phyloP scores from a whole-genome alignment of 176 grass and related monocot species.

The Olyra latifolia region DNA sequence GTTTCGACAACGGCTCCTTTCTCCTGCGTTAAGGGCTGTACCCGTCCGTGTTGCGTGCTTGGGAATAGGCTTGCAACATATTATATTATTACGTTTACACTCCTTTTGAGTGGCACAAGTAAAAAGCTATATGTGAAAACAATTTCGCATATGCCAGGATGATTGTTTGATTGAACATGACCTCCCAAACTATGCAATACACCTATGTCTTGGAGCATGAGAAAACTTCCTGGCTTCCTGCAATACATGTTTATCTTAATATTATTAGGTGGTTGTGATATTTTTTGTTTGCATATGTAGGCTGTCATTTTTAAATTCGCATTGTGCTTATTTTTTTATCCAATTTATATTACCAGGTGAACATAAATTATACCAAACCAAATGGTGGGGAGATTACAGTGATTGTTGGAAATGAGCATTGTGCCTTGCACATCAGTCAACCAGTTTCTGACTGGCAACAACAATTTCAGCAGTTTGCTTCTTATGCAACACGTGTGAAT shows the following conservation, averaged over 20 bases:
- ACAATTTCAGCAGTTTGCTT: constrained; percentile 50
- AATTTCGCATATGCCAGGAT: neutral
- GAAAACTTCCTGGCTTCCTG: neutral
- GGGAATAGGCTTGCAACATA: too few species aligned
- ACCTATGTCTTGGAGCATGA: neutral
- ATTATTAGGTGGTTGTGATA: neutral
- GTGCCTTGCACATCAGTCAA: constrained; percentile 36
- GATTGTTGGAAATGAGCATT: constrained; percentile 38
- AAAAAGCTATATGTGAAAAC: neutral
- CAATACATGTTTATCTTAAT: neutral
- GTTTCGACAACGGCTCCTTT: too few species aligned
- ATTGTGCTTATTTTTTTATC: constrained; percentile 13
- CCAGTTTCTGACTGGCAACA: constrained; percentile 56
- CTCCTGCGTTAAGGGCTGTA: too few species aligned
- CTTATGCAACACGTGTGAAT: constrained; percentile 56
- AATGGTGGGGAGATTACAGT: constrained; percentile 52
- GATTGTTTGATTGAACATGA: neutral
- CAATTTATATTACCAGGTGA: constrained; percentile 47
- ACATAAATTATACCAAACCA: constrained; percentile 26
- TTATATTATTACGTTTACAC: neutral
- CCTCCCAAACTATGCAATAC: neutral
- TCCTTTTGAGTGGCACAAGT: neutral
- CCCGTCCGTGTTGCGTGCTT: too few species aligned
- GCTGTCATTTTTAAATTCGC: neutral
- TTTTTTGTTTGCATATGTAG: neutral